Evolutionary conservation across 768 basidiomycete species (phyloP).

Genomic region (Tylopilus subfusipes): DNA sequence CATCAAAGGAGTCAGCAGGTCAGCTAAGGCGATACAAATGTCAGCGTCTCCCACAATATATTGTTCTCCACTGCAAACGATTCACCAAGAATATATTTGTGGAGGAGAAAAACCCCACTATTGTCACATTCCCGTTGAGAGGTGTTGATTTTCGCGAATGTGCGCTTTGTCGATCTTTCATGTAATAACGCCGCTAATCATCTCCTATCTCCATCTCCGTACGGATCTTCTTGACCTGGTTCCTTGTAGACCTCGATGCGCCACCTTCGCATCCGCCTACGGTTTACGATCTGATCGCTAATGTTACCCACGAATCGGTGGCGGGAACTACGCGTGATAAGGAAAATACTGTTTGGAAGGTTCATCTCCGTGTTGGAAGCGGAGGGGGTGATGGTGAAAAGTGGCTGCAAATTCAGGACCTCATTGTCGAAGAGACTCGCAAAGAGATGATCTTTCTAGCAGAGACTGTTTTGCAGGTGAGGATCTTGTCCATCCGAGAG

Average conservation of each 20-base stretch:
- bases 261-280: constrained; percentile 56
- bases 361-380: constrained; percentile 72
- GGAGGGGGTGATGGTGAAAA: constrained; percentile 82
- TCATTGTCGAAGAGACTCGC: constrained; percentile 93
- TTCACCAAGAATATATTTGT: constrained; percentile 97
- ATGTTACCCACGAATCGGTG: constrained; percentile 92
- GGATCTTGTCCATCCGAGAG: constrained; percentile 3
- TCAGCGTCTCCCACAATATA: constrained; percentile 83
- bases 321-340: constrained; percentile 95
- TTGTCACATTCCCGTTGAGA: constrained; percentile 93
- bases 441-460: constrained; percentile 98
- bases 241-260: constrained; percentile 69
- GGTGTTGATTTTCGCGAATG: constrained; percentile 93
- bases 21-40: constrained; percentile 89
- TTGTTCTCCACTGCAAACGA: constrained; percentile 93
- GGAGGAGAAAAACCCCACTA: constrained; percentile 98
- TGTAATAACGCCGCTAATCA: constrained; percentile 19
- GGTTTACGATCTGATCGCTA: constrained; percentile 91
- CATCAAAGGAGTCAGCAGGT: constrained; percentile 72
- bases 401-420: constrained; percentile 96
- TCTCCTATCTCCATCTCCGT: constrained; percentile 16
- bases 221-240: constrained; percentile 22
- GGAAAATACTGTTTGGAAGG: constrained; percentile 90
- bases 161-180: constrained; percentile 43
- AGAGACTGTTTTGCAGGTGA: constrained; percentile 92